Conservation (phyloP, 2,329 filamentous ascomycete genomes). For the Neofusicoccum umdonicola region DNA sequence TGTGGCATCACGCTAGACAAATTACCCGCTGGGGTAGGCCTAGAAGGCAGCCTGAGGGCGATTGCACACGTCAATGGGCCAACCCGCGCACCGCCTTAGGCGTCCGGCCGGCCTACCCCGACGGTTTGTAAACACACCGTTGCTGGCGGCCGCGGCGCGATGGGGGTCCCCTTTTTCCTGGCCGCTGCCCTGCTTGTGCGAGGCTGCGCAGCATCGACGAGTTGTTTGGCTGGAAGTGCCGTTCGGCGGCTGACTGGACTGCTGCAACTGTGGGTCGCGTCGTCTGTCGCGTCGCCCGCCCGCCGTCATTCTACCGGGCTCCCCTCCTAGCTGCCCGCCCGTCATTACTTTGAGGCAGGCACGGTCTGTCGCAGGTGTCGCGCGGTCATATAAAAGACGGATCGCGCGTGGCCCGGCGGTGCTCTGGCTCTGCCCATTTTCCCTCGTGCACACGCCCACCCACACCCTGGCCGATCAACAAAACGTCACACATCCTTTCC, state of each 20-base stretch:
- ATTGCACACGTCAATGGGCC: slow-evolving; percentile 9
- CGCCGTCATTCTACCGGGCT: slow-evolving; percentile 5
- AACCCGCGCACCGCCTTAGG: neutral
- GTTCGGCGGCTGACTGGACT: neutral
- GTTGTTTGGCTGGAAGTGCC: slow-evolving; percentile 2
- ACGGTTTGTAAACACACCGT: slow-evolving; percentile 13
- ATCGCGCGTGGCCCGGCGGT: neutral
- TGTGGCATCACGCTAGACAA: slow-evolving; percentile 13
- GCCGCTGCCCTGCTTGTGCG: neutral
- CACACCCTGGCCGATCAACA: neutral
- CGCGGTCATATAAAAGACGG: neutral
- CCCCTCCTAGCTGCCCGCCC: neutral
- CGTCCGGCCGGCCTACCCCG: neutral
- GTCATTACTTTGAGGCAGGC: neutral
- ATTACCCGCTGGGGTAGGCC: slow-evolving; percentile 12
- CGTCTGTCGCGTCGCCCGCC: neutral
- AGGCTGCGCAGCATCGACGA: neutral
- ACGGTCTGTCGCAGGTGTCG: neutral
- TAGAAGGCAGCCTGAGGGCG: neutral
- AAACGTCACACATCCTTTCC: neutral
- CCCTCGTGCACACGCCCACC: neutral
- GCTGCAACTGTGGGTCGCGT: slow-evolving; percentile 4
- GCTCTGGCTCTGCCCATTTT: neutral
- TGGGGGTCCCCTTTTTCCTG: neutral
- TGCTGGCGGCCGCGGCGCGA: neutral